These are phyloP conservation scores for Talinum fruticosum DNA, from an alignment of 148 eudicot genomes.

Conservation along the genomic window DNA sequence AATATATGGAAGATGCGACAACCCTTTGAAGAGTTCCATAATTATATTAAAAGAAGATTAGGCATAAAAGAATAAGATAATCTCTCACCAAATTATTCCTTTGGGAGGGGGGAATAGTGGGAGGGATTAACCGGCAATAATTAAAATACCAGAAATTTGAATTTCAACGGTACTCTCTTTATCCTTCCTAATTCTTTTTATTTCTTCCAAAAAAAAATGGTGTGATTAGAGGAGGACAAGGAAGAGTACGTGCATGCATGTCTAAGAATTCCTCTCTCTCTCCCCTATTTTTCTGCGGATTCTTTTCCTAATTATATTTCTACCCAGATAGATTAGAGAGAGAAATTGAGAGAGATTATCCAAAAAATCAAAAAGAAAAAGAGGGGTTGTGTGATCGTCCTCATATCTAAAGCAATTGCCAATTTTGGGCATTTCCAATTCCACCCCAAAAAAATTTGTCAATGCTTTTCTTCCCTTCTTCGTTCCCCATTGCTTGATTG, in stretches of 20 bases:
- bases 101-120: constrained; percentile 14
- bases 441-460: constrained; percentile 20
- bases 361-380: not conserved
- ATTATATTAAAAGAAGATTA: not conserved
- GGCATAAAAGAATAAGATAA: not conserved
- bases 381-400: not conserved
- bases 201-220: not conserved
- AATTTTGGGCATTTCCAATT: constrained; percentile 21
- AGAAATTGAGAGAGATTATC: not conserved
- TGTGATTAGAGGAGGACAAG: not conserved
- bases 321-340: not conserved
- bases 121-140: constrained; percentile 7
- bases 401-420: constrained; percentile 4
- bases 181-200: too few relatives aligned
- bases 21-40: not conserved
- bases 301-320: constrained; percentile 15
- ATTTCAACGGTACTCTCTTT: constrained; percentile 23
- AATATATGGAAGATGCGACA: not conserved
- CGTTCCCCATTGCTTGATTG: constrained; percentile 17
- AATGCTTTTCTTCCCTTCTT: constrained; percentile 18
- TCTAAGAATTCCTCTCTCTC: constrained; percentile 18
- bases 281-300: constrained; percentile 27
- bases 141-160: constrained; percentile 24
- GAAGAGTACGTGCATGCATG: constrained; percentile 30
- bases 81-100: constrained; percentile 1